Conservation (phyloP, 441 rosid species). For the Sinapis alba region DNA sequence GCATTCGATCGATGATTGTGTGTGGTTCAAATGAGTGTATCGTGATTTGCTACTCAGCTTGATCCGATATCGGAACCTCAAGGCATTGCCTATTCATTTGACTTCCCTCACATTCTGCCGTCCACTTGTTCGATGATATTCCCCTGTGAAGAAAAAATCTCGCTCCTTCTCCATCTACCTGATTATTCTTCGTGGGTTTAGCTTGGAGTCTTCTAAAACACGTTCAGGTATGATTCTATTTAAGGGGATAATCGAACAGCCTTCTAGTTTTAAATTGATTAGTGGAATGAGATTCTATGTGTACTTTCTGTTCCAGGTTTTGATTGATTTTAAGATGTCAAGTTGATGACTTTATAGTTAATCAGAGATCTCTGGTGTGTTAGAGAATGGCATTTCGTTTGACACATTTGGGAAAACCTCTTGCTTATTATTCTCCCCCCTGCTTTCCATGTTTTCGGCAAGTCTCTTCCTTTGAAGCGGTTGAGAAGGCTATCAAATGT, state of each 20-base stretch:
- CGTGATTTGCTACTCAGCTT: background rate
- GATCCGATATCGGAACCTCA: background rate
- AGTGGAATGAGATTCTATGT: background rate
- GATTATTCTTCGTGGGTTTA: constrained; percentile 11
- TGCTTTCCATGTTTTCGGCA: constrained; percentile 20
- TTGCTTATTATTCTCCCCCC: constrained; percentile 17
- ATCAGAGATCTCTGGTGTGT: background rate
- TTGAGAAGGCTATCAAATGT: constrained; percentile 54
- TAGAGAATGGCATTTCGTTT: constrained; percentile 34
- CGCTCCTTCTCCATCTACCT: background rate
- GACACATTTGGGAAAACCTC: constrained; percentile 6
- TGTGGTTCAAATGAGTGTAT: background rate
- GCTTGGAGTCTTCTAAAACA: background rate
- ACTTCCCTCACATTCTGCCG: constrained; percentile 2
- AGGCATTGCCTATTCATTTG: background rate
- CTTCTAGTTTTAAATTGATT: constrained; percentile 12
- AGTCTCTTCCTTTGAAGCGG: constrained; percentile 44
- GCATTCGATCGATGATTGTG: background rate
- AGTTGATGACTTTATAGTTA: constrained; percentile 4
- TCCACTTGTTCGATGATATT: constrained; percentile 36
- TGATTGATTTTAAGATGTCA: background rate
- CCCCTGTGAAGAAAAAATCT: constrained; percentile 27
- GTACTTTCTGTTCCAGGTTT: constrained; percentile 19
- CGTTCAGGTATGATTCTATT: constrained; percentile 35
- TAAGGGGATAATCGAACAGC: too few species aligned